phyloP scores from a whole-genome alignment of 75 land plant species.

The Picea sitchensis region DNA sequence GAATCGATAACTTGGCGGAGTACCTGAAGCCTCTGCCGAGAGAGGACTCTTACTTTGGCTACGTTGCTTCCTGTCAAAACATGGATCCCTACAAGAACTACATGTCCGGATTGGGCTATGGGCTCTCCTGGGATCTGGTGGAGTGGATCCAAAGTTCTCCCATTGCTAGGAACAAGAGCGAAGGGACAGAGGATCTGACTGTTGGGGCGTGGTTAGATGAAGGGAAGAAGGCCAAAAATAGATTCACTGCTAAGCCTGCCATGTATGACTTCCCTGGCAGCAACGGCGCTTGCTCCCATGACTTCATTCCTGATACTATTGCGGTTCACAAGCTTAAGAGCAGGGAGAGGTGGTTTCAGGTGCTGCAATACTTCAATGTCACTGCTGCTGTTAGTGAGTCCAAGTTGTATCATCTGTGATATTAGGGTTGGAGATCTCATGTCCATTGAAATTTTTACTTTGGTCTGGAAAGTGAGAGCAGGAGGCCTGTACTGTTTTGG shows the following conservation, averaged over 20 bases:
- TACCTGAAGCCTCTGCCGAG: constrained; percentile 46
- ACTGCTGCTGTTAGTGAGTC: constrained; percentile 39
- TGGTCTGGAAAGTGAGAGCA: no score
- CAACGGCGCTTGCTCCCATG: constrained; percentile 34
- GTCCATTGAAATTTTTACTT: no score
- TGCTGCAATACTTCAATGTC: constrained; percentile 57
- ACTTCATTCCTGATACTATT: constrained; percentile 47
- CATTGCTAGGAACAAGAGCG: constrained; percentile 27
- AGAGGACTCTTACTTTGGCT: constrained; percentile 74
- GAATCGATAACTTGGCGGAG: constrained; percentile 40
- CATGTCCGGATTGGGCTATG: constrained; percentile 91
- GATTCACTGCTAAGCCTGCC: constrained; percentile 56
- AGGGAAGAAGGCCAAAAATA: constrained; percentile 54
- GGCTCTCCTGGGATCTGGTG: constrained; percentile 80
- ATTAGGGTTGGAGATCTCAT: no score
- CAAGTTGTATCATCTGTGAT: constrained; percentile 35
- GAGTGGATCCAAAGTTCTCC: constrained; percentile 62
- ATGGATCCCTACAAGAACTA: constrained; percentile 45
- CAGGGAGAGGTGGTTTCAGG: constrained; percentile 41
- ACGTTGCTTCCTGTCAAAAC: constrained; percentile 46
- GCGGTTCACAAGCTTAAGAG: constrained; percentile 59
- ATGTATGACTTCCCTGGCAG: constrained; percentile 74
- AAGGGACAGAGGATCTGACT: constrained; percentile 65
- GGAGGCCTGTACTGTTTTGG: no score
- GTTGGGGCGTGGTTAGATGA: constrained; percentile 55